phyloP scores from a whole-genome alignment of 768 basidiomycete genomes.

The Mycena kentingensis region DNA sequence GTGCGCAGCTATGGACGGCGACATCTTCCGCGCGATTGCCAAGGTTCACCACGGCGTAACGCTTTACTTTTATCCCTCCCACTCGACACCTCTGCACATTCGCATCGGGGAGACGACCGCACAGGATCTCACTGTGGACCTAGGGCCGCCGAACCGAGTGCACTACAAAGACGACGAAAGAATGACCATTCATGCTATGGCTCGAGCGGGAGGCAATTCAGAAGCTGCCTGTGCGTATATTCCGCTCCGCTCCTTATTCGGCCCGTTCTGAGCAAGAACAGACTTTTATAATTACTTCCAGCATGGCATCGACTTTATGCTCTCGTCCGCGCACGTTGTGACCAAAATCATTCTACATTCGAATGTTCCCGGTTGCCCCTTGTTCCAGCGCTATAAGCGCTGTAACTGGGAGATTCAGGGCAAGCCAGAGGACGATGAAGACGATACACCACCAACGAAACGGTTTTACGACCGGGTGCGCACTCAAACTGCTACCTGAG shows the following conservation, averaged over 20 bases:
- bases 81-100: conserved; percentile 55
- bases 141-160: conserved; percentile 75
- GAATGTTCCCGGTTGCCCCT: conserved; percentile 83
- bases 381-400: conserved; percentile 89
- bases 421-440: conserved; percentile 79
- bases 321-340: conserved; percentile 71
- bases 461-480: conserved; percentile 70
- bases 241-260: not conserved
- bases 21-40: conserved; percentile 64
- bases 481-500: not conserved
- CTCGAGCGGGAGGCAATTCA: conserved; percentile 42
- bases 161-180: conserved; percentile 90
- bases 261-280: conserved; percentile 30
- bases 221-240: conserved; percentile 51
- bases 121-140: conserved; percentile 76
- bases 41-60: conserved; percentile 77
- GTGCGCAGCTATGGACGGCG: conserved; percentile 70
- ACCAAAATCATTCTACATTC: conserved; percentile 87
- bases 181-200: conserved; percentile 78
- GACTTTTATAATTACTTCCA: conserved; percentile 96
- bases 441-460: conserved; percentile 77
- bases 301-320: conserved; percentile 84
- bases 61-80: conserved; percentile 64
- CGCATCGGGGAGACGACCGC: conserved; percentile 75
- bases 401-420: conserved; percentile 91